Percentiles rank a stretch among this genome's conserved stretches.
Evolutionary conservation across 1,139 yeast genomes (phyloP).

Genomic region (Magnusiomyces ingens): DNA sequence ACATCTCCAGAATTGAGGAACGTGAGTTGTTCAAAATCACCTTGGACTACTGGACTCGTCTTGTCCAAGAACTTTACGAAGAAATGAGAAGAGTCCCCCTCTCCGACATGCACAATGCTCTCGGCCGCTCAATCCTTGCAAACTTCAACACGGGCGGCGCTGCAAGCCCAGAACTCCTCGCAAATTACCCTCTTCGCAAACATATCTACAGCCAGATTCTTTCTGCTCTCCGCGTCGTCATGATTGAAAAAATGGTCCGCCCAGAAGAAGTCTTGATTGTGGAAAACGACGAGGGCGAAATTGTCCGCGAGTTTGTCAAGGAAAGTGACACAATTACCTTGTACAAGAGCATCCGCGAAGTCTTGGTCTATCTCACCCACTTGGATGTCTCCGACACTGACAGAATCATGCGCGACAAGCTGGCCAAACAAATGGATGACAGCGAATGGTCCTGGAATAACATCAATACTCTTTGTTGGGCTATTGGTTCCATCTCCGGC

Average conservation of each 20-base stretch:
- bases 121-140: constrained; percentile 33
- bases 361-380: constrained; percentile 88
- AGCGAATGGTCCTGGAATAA: constrained; percentile 99
- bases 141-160: constrained; percentile 61
- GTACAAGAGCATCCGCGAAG: constrained; percentile 93
- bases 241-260: constrained; percentile 95
- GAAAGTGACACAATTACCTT: constrained; percentile 95
- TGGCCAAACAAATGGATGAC: constrained; percentile 89
- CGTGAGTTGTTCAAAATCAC: constrained; percentile 93
- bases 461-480: constrained; percentile 97
- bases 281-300: constrained; percentile 98
- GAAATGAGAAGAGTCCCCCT: constrained; percentile 80
- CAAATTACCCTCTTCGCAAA: constrained; percentile 74
- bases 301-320: constrained; percentile 93
- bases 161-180: constrained; percentile 71
- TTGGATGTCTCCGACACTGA: constrained; percentile 93
- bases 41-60: constrained; percentile 85
- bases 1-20: constrained; percentile 86
- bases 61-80: constrained; percentile 71
- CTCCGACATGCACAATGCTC: constrained; percentile 61
- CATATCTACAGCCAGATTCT: constrained; percentile 72
- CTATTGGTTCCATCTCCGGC: constrained; percentile 97
- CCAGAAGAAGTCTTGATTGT: constrained; percentile 97
- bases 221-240: constrained; percentile 77
- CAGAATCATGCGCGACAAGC: constrained; percentile 83